phyloP scores from a whole-genome alignment of 805 yeast species.

The Kodamaea laetipori region DNA sequence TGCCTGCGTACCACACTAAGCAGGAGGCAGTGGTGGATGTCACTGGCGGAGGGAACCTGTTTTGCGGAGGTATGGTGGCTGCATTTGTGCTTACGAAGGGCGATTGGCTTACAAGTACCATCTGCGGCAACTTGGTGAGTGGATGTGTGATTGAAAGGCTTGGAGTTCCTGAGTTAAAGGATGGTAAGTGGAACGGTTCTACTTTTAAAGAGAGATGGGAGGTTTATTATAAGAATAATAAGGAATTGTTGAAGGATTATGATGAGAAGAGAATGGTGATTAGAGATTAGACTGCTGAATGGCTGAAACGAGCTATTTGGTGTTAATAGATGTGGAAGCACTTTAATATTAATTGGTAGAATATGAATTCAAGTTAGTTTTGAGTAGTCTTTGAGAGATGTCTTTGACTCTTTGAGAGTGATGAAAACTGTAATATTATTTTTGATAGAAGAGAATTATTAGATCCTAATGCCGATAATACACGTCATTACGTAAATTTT shows the following conservation, averaged over 20 bases:
- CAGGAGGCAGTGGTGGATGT: conserved; percentile 41
- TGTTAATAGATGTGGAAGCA: too few relatives aligned
- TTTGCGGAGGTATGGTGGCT: conserved; percentile 49
- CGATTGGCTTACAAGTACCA: conserved; percentile 55
- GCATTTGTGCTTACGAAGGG: conserved; percentile 53
- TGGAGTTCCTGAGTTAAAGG: conserved; percentile 49
- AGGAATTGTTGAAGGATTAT: conserved; percentile 5
- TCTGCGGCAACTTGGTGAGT: conserved; percentile 76
- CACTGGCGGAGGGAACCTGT: conserved; percentile 49
- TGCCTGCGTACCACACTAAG: conserved; percentile 72
- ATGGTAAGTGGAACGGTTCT: conserved; percentile 63
- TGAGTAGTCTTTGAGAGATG: too few relatives aligned
- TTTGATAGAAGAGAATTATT: too few relatives aligned
- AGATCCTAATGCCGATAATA: too few relatives aligned
- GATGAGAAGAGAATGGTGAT: conserved; percentile 1
- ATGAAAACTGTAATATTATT: too few relatives aligned
- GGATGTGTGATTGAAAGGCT: conserved; percentile 79
- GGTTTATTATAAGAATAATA: conserved; percentile 34
- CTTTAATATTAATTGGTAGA: too few relatives aligned
- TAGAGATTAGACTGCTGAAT: neutral
- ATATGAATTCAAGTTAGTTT: too few relatives aligned
- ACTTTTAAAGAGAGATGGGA: conserved; percentile 47
- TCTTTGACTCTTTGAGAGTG: too few relatives aligned
- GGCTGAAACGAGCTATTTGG: too few relatives aligned
- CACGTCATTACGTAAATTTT: too few relatives aligned